Base-by-base conservation (phyloP, 768 basidiomycete genomes). In the Trichaptum fuscoviolaceum region DNA sequence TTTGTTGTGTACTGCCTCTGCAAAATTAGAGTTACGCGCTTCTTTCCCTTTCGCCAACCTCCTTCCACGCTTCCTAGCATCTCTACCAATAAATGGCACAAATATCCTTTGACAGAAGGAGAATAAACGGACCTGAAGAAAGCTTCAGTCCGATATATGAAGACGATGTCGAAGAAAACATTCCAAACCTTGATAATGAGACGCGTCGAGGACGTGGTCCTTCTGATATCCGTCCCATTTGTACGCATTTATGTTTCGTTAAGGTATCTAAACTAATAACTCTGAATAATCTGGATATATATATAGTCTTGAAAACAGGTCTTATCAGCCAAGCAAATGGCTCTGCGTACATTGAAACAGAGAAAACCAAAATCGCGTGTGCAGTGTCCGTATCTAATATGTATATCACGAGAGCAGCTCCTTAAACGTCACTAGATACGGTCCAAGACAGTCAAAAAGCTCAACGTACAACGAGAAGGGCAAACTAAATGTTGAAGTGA, bases 341-440 rank as follows among this genome's bases (percentile, higher is more conserved):
- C 1, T 97, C 95, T 20, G 95, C 95, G 12, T 99, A 99, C 74
- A 92, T 99, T 71, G 97, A 99, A 78, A 91, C 90, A 0, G 91
- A 92, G 66, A 84, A 84, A 65, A 92, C 93, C 0, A 99, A 99
- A 79, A 87, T 99, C 69, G 95, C 95, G 5, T 97, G 95, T 75
- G 95, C 97, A 57, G 93, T 99, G 96, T 98, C 71, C 72, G 91
- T 84, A 25, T 1, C 30, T 57, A 58, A 61, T 66, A 63, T 67
- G 63, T 36, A 62, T 57, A 10, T 58, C 17, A 20, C 34, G 20
- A 59, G 26, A 27, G 1, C 30, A 52, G 35, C 18, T 2, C 59
- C 63, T 68, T 65, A 66, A 67, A 66, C 58, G 36, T 20, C 65
- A 63, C 24, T 68, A 93, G 92, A 26, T 94, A 93, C 76, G 91